Evolutionary conservation across 2,329 filamentous ascomycete genomes (phyloP), one percentile per base, ranked within the genome.

Genomic region (Fusarium incarnatum): DNA sequence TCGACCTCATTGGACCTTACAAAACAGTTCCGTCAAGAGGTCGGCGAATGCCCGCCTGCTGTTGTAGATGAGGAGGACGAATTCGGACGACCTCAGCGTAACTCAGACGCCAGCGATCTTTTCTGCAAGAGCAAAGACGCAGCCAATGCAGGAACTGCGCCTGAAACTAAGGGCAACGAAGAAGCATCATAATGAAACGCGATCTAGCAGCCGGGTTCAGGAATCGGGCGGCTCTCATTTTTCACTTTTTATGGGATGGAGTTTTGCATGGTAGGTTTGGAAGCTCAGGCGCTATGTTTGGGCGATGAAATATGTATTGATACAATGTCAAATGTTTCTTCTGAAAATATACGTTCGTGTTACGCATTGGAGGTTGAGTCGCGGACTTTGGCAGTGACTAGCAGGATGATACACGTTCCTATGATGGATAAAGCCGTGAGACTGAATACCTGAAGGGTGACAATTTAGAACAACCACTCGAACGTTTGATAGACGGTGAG

Each of bases 391-490:
- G 84, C 82, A 50, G 86, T 77, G 34, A 87, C 81, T 6, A 93
- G 77, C 6, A 93, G 83, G 13, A 92, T 80, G 2, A 92, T 78
- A 73, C 90, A 92, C 11, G 90, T 88, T 10, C 85, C 89, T 28
- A 92, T 83, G 66, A 93, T 93, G 37, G 84, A 84, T 11, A 86
- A 75, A 5, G 90, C 87, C 28, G 92, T 85, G 6, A 88, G 79
- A 4, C 84, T 87, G 74, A 93, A 87, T 25, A 91, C 82, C 89
- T 91, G 47, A 18, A 22, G 11, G 28, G 28, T 32, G n/a, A 16
- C 47, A 22, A 37, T 65, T 56, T 32, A 68, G 41, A 8, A 41
- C 40, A 20, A 4, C 30, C n/a, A n/a, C 22, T 18, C 15, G 5
- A 12, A 18, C 13, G 11, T 27, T 34, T 34, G 37, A n/a, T 32